Evolutionary conservation across 768 basidiomycete genomes (phyloP), one percentile per base, ranked within the genome.

Genomic region (Rhizopogon rudus): DNA sequence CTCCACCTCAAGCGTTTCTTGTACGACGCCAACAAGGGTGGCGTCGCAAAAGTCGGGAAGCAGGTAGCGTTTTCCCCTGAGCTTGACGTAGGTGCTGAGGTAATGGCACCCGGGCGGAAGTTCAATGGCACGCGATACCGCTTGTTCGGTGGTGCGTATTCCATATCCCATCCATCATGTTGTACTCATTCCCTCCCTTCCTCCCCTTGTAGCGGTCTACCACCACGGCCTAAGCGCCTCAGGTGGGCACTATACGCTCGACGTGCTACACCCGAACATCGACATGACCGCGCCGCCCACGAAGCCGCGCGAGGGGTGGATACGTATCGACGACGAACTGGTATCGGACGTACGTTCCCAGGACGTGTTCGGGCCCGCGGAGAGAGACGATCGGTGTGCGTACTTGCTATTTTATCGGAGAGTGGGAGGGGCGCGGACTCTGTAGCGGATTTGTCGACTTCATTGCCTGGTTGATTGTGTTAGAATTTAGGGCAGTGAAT

Each of bases 161-260:
- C 4, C 12, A 14, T 10, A 39, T 9, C 40, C 12, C 6, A 10
- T 25, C 31, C 48, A 16, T 12, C 16, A 25, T 20, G 0, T 16
- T 25, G 31, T 45, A 29, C 25, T n/a, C 29, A 22, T 25, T 5
- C 4, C 25, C 25, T 25, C 33, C 8, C 16, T 5, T 6, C 28
- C 5, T 37, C 33, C 13, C 8, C 16, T 17, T 31, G 10, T 60
- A 91, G 96, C 86, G 8, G 73, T 98, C 12, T 98, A 98, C 69
- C 96, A 99, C 68, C 95, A 99, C 61, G 96, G 96, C 2, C 75
- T 78, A 29, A 90, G 91, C 6, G 93, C 96, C 0, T 86, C 87
- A 1, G 93, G 94, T 3, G 96, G 96, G 1, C 96, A 98, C 70
- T 98, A 98, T 73, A 98, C 95, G 2, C 81, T 96, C 45, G 89